Evolutionary conservation across 208 protist genomes (phyloP).

Genomic region (Acanthamoeba castellanii): DNA sequence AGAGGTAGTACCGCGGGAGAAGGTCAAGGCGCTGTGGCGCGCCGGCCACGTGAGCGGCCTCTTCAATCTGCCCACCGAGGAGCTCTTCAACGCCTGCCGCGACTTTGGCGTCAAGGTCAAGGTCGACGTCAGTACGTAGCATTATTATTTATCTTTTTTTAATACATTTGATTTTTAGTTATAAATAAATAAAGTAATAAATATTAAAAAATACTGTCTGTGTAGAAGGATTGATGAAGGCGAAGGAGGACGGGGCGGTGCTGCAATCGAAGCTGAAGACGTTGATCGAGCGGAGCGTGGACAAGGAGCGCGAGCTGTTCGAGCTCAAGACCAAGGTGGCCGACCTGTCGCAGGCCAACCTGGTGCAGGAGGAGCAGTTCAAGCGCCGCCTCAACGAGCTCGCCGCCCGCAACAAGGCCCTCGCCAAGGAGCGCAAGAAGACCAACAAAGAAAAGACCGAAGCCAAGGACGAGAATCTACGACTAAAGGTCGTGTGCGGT

Average conservation of each 20-base stretch:
- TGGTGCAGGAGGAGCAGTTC: constrained; percentile 41
- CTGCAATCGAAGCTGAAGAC: constrained; percentile 11
- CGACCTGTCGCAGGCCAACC: constrained; percentile 15
- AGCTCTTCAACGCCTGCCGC: constrained; percentile 67
- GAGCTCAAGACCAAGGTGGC: constrained; percentile 55
- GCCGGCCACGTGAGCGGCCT: constrained; percentile 41
- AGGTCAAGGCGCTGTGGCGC: constrained; percentile 28
- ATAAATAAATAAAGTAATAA: neutral
- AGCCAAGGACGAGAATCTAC: constrained; percentile 18
- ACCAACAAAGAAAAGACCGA: neutral
- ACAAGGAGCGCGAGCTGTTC: constrained; percentile 49
- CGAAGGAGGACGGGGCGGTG: neutral
- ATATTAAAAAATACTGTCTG: neutral
- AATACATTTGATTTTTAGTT: neutral
- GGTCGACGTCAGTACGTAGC: constrained; percentile 23
- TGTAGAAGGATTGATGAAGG: neutral
- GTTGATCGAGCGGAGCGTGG: constrained; percentile 44
- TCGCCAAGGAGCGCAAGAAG: constrained; percentile 45
- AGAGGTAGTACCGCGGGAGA: neutral
- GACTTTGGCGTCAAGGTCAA: constrained; percentile 48
- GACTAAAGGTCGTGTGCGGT: constrained; percentile 8
- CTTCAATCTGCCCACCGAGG: constrained; percentile 66
- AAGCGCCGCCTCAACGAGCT: neutral
- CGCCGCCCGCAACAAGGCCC: neutral
- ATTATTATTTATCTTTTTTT: neutral